Evolutionary conservation across 768 basidiomycete species (phyloP), one percentile per base, ranked within the genome.

Genomic region (Ephemerocybe angulata): DNA sequence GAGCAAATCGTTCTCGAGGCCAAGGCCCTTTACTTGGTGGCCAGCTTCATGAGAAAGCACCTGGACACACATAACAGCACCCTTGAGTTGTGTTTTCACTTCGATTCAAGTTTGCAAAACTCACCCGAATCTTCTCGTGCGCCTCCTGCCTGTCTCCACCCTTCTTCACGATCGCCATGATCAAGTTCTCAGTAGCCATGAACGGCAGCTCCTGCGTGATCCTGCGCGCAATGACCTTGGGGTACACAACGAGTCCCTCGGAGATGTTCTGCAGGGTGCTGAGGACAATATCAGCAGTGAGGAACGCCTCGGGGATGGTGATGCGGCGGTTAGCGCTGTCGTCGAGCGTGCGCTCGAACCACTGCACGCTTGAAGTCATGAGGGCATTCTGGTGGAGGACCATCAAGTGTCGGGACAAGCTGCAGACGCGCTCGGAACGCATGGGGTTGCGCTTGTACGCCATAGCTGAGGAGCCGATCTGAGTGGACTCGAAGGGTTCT

Each of bases 131-230:
- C 73, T 91, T 89, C 73, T 98, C 97, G 68, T 98, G 97, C 7
- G 93, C 93, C 71, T 93, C 93, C 68, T 98, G 97, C 30, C 97
- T 82, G 71, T 98, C 95, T 1, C 95, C 96, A 21, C 93, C 93
- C 47, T 83, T 85, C 72, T 91, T 97, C 58, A 98, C 97, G 40
- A 99, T 84, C 1, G 93, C 93, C 97, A 99, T 98, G 73, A 98
- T 98, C 72, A 99, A 82, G 70, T 99, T 99, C 72, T 99, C 97
- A 1, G 97, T 99, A 3, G 96, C 94, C 97, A 99, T 98, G 81
- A 98, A 98, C 1, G 97, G 97, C 30, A 99, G 80, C 70, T 99
- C 97, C 69, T 98, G 92, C 2, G 85, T 71, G 69, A 99, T 95
- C 33, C 93, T 86, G 38, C 93, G 84, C 10, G 81, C 91, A 60